Evolutionary conservation across 768 basidiomycete genomes (phyloP), one percentile per base, ranked within the genome.

Genomic region (Suillus hirtellus): DNA sequence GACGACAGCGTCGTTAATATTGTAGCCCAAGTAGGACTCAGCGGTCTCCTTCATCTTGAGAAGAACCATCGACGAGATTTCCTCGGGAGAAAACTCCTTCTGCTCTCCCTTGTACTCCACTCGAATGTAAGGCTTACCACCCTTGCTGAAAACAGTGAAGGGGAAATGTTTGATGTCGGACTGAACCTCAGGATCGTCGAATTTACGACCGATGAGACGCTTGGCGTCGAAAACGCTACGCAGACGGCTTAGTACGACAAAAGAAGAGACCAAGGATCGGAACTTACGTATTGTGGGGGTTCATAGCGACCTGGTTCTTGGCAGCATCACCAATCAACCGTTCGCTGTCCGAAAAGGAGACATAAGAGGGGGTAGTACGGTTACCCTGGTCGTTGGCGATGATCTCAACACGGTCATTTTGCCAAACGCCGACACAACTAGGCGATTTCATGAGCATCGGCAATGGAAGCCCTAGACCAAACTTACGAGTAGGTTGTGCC

Each of bases 351-450:
- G 93, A 92, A 84, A 96, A 96, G 59, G 95, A 89, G 78, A 97
- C 95, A 77, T 96, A 96, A 9, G 95, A 96, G 17, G 95, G 95
- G 8, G 95, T 96, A 10, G 95, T 96, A 63, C 95, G 90, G 82
- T 96, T 93, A 76, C 92, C 92, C 82, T 93, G 92, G 79, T 94
- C 92, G 73, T 94, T 94, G 80, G 92, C 92, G 75, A 98, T 98
- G 82, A 97, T 97, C 81, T 97, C 96, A 68, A 97, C 96, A 76
- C 96, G 93, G 83, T 99, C 96, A 73, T 97, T 95, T 85, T 96
- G 93, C 95, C 96, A 99, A 66, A 99, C 96, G 85, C 93, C 96
- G 72, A 98, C 96, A 79, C 96, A 98, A n/a, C 93, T 95, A 76
- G 35, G 64, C 60, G 73, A 53, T 55, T 65, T 44, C 24, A 65